Evolutionary conservation across 441 rosid species (phyloP), one percentile per base, ranked within the genome.

Genomic region (Gossypium gossypioides): DNA sequence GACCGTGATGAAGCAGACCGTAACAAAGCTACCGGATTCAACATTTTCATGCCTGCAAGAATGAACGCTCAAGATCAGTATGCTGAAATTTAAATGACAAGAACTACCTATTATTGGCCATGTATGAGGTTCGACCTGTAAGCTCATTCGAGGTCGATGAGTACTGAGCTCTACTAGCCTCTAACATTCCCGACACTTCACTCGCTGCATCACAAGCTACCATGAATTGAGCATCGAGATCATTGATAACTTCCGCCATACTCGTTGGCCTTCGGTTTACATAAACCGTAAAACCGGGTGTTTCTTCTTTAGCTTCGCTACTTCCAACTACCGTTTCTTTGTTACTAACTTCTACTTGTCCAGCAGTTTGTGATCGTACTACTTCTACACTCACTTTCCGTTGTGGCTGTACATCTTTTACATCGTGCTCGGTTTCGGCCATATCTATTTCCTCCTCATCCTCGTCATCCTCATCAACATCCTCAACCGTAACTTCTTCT

Each of bases 1-100:
- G 97, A 87, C 55, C 93, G 96, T 37, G 97, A 89, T 54, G 99
- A 95, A 68, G 94, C 92, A 27, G 99, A 92, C 12, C 97, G 97
- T 75, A 95, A 74, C 72, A 92, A 76, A 76, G 97, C 96, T 69
- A 88, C 96, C n/a, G 98, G 99, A 82, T 95, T 95, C 89, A 95
- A 75, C 86, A 85, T 87, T 79, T 89, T 92, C 84, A 83, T 80
- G 40, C 93, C 99, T 95, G 91, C 76, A 83, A 79, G 22, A 77
- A 62, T 70, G 75, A 69, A 58, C 18, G 2, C 15, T 46, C 22
- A n/a, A 69, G 51, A 9, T 70, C 29, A 25, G 19, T 65, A 72
- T 7, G 22, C 57, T 60, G 18, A 7, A 56, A 22, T 4, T 6
- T 56, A 22, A 56, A 56, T 56, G 61, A 50, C 6, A 27, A 72